Evolutionary conservation across 2,329 filamentous ascomycete species (phyloP).

Genomic region (Pyricularia sp.): DNA sequence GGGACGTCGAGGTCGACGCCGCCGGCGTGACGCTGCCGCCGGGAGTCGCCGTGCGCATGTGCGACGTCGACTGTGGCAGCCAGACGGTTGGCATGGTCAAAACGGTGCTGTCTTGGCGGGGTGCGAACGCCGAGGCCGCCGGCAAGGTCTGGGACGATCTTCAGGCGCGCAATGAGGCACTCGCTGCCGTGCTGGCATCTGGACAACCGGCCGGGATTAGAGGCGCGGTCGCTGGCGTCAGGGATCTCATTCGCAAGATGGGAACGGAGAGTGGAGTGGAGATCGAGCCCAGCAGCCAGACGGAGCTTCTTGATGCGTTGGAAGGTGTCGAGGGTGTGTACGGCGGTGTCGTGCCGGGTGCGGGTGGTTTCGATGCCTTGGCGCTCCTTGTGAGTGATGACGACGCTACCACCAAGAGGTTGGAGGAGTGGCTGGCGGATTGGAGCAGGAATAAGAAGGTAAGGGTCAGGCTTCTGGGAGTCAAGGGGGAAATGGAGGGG

Average conservation of each 20-base stretch:
- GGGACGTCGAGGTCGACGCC: conserved; percentile 65
- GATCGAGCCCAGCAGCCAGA: conserved; percentile 84
- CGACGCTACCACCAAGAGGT: conserved; percentile 45
- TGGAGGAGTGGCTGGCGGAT: conserved; percentile 52
- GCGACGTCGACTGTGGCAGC: conserved; percentile 89
- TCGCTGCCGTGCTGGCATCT: conserved; percentile 50
- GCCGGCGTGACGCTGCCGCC: conserved; percentile 57
- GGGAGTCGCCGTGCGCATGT: conserved; percentile 78
- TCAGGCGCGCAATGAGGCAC: conserved; percentile 62
- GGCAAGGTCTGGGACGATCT: conserved; percentile 64
- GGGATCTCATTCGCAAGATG: conserved; percentile 66
- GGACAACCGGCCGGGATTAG: conserved; percentile 35
- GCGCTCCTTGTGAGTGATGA: conserved; percentile 72
- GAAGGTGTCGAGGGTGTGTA: conserved; percentile 69
- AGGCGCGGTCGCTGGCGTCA: conserved; percentile 39
- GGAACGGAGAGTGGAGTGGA: conserved; percentile 65
- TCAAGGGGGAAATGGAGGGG: conserved; percentile 67
- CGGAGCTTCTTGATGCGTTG: conserved; percentile 70
- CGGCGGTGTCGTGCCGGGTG: conserved; percentile 87
- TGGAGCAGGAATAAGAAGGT: conserved; percentile 55
- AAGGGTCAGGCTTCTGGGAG: conserved; percentile 58
- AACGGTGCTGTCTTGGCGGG: conserved; percentile 75
- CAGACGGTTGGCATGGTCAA: conserved; percentile 96
- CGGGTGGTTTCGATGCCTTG: conserved; percentile 87
- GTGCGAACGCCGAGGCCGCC: conserved; percentile 52